Conservation (phyloP, 208 protist species). For the Acanthamoeba royreba region DNA sequence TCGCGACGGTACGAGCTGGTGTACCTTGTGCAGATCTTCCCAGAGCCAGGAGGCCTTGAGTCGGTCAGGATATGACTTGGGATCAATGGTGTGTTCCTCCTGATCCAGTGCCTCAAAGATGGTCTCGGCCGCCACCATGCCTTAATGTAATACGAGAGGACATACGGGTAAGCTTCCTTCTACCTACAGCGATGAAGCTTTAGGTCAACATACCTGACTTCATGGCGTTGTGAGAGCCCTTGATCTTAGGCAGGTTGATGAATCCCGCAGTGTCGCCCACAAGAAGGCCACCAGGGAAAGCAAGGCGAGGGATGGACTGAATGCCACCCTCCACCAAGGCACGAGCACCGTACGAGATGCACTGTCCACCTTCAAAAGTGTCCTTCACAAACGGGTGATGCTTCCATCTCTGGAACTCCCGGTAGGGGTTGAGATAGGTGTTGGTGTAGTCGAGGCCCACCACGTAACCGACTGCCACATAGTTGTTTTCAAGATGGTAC, state of each 20-base stretch:
- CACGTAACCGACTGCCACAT: slow-evolving; percentile 92
- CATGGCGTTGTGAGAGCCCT: slow-evolving; percentile 97
- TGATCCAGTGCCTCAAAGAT: slow-evolving; percentile 56
- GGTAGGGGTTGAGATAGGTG: slow-evolving; percentile 93
- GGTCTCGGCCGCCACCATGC: slow-evolving; percentile 85
- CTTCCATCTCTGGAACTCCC: slow-evolving; percentile 88
- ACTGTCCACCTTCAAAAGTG: slow-evolving; percentile 87
- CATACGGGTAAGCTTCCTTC: not conserved
- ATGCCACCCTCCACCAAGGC: slow-evolving; percentile 95
- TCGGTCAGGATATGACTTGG: slow-evolving; percentile 81
- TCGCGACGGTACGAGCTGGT: not conserved
- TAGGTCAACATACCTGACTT: slow-evolving; percentile 75
- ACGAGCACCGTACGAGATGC: slow-evolving; percentile 93
- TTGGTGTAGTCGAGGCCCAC: slow-evolving; percentile 97
- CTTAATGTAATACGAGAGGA: not conserved
- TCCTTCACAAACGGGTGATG: slow-evolving; percentile 68
- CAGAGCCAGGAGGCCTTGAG: slow-evolving; percentile 92
- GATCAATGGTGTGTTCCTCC: slow-evolving; percentile 2
- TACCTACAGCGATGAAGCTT: not conserved
- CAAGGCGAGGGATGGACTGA: slow-evolving; percentile 90
- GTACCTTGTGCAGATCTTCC: slow-evolving; percentile 85
- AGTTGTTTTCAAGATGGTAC: slow-evolving; percentile 92
- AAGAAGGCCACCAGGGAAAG: slow-evolving; percentile 91
- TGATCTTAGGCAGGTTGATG: slow-evolving; percentile 97
- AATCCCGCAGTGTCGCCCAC: slow-evolving; percentile 97